A percentile compares a stretch with the other conserved stretches of the same genome.
Conservation (phyloP, 75 land plant species). For the Cunninghamia lanceolata region DNA sequence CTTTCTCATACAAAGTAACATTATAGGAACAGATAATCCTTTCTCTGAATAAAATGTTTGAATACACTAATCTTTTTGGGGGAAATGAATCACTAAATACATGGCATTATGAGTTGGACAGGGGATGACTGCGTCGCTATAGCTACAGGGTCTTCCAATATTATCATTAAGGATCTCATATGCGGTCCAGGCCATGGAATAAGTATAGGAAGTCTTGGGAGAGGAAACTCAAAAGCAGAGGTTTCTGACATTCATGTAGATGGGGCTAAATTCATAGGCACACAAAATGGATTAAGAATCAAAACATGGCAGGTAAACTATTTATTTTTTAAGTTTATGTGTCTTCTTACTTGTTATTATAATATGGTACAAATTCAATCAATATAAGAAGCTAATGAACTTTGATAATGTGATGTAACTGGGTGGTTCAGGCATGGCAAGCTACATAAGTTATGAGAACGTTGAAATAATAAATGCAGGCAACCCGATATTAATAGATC, state of each 20-base stretch:
- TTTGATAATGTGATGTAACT: constrained; percentile 6
- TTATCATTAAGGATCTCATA: constrained; percentile 16
- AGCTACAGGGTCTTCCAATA: constrained; percentile 13
- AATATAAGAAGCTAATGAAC: neutral
- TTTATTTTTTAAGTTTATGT: too few relatives aligned
- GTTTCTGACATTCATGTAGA: constrained; percentile 38
- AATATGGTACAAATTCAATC: neutral
- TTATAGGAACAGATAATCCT: constrained; percentile 40
- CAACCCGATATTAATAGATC: constrained; percentile 67
- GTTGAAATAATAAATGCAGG: constrained; percentile 26
- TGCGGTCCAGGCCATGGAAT: constrained; percentile 73
- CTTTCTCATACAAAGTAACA: constrained; percentile 17
- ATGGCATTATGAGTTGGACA: neutral
- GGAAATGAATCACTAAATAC: neutral
- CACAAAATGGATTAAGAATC: constrained; percentile 59
- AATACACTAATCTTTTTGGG: neutral
- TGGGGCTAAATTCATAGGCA: constrained; percentile 28
- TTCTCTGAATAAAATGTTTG: neutral
- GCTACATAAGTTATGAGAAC: constrained; percentile 35
- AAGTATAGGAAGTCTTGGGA: constrained; percentile 51
- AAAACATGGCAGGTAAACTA: constrained; percentile 58
- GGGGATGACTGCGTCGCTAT: constrained; percentile 64
- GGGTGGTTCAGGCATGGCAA: constrained; percentile 67
- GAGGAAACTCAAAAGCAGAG: constrained; percentile 10
- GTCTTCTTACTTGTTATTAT: neutral